A percentile compares a stretch with the other conserved stretches of the same genome.
Conservation (phyloP, 805 yeast genomes). For the Candida pseudoglaebosa region DNA sequence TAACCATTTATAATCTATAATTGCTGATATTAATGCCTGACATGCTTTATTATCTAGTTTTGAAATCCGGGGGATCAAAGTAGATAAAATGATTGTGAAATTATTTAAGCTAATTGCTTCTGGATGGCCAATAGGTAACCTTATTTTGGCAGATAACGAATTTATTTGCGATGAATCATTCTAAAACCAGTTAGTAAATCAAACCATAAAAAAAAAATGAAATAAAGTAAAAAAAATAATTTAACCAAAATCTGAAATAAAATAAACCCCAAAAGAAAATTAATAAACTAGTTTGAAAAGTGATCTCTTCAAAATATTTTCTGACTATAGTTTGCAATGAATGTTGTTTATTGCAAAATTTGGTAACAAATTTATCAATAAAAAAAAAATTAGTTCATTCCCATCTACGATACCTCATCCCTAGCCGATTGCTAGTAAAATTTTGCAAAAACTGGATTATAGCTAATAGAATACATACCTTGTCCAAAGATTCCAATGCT, state of each 20-base stretch:
- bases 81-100: slow-evolving; percentile 51
- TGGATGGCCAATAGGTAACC: slow-evolving; percentile 45
- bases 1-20: slow-evolving; percentile 67
- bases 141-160: slow-evolving; percentile 55
- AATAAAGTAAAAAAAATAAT: too few species aligned
- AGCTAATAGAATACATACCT: slow-evolving; percentile 28
- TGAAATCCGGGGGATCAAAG: slow-evolving; percentile 61
- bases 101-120: slow-evolving; percentile 54
- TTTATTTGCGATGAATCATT: slow-evolving; percentile 54
- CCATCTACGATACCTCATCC: not conserved
- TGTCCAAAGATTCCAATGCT: slow-evolving; percentile 68
- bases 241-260: too few species aligned
- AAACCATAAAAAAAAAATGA: too few species aligned
- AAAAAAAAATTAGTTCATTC: slow-evolving; percentile 4
- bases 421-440: slow-evolving; percentile 2
- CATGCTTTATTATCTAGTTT: slow-evolving; percentile 59
- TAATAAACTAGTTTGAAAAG: not conserved
- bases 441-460: slow-evolving; percentile 1
- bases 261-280: too few species aligned
- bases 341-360: too few species aligned
- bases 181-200: slow-evolving; percentile 21
- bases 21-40: slow-evolving; percentile 51
- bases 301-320: too few species aligned
- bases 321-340: too few species aligned
- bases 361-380: too few species aligned